Evolutionary conservation across 2,329 filamentous ascomycete genomes (phyloP).

Genomic region (Botryosphaeria agaves): DNA sequence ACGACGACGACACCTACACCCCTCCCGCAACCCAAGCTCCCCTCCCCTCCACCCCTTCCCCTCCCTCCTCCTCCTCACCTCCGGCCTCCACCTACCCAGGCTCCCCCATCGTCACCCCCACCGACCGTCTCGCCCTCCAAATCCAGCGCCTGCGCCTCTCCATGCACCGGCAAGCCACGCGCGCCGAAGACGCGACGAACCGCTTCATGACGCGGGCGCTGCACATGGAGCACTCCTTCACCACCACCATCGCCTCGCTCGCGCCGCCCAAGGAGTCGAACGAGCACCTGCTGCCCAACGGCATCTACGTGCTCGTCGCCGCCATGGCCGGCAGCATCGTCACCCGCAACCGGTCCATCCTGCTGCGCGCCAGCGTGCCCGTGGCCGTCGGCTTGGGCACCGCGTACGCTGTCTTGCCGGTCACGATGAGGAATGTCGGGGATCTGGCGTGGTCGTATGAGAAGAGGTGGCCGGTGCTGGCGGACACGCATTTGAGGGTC

Average conservation of each 20-base stretch:
- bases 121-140: slow-evolving; percentile 72
- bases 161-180: slow-evolving; percentile 57
- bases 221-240: slow-evolving; percentile 75
- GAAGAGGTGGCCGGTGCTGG: slow-evolving; percentile 67
- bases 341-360: slow-evolving; percentile 68
- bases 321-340: slow-evolving; percentile 92
- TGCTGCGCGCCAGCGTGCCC: slow-evolving; percentile 62
- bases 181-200: slow-evolving; percentile 72
- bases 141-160: slow-evolving; percentile 66
- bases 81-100: slow-evolving; percentile 14
- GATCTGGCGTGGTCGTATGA: slow-evolving; percentile 86
- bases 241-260: slow-evolving; percentile 71
- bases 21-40: slow-evolving; percentile 16
- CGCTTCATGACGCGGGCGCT: slow-evolving; percentile 63
- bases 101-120: slow-evolving; percentile 61
- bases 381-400: slow-evolving; percentile 65
- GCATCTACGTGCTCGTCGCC: slow-evolving; percentile 82
- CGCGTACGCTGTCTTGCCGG: slow-evolving; percentile 68
- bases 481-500: slow-evolving; percentile 60
- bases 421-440: slow-evolving; percentile 79
- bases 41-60: slow-evolving; percentile 19
- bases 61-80: slow-evolving; percentile 13
- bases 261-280: slow-evolving; percentile 72
- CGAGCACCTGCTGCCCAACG: slow-evolving; percentile 77
- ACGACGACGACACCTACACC: slow-evolving; percentile 42